Base-by-base conservation (phyloP, 2,329 filamentous ascomycete species). In the Botrytis aclada region DNA sequence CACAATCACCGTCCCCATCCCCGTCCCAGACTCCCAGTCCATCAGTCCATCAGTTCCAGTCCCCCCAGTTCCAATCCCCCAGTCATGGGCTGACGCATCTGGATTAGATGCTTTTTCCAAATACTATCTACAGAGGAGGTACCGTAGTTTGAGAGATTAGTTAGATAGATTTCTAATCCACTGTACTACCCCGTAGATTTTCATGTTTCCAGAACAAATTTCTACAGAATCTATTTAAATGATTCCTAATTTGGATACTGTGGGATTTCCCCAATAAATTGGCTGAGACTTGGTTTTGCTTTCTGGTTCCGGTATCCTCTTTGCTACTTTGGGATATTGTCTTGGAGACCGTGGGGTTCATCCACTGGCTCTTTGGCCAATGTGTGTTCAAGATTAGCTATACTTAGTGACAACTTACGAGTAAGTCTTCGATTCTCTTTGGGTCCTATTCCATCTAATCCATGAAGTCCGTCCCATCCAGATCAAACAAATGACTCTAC, bases 131-230 rank as follows among this genome's bases (percentile, higher is more conserved):
- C 47, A n/a, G 25, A 54, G 47, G 14, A 16, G 47, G 47, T 54
- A 60, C 32, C 20, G 45, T 47, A 47, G 45, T 47, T 47, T 9
- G 45, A 47, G 45, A 47, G 45, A 47, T 47, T 47, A 9, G 45
- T 34, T 25, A n/a, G 32, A 22, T 25, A 7, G 29, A 22, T n/a
- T n/a, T 14, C 32, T 2, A 62, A 37, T 62, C 47, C 34, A 39
- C 29, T 25, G n/a, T 22, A n/a, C 25, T 71, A 64, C 69, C 58
- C 60, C 67, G 29, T 51, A 39, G 43, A 70, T 37, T 70, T 39
- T 51, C 69, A 70, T 65, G 69, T 71, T 71, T 65, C 69, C 65
- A 71, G 69, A 71, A 71, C 56, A 39, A 54, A 64, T 56, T 43
- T 22, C 14, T 29, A 56, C 34, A 71, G 43, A 64, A 65, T 64